Base-by-base conservation (phyloP, 345 rosid genomes). In the Populus ilicifolia region DNA sequence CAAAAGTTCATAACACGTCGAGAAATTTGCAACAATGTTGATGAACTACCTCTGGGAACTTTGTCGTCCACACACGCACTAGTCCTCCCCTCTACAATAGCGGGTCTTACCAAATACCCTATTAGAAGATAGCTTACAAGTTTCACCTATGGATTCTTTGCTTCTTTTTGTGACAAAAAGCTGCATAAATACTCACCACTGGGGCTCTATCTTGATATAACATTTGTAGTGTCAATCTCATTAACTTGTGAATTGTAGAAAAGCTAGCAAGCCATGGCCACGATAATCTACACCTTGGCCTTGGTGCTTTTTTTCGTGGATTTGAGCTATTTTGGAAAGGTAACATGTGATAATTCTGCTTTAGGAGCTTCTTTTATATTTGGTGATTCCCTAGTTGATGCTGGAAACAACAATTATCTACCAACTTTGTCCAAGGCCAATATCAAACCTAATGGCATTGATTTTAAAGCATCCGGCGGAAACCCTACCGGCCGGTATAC, bases 311-410 rank as follows among this genome's bases (percentile, higher is more conserved):
- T 65, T 27, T 59, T 69, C n/a, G 69, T 75, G 36, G 17, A 56
- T 33, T 72, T 67, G 66, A 70, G 72, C 41, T 56, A 48, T 56
- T 33, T 73, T 2, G 72, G 38, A 12, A 67, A 38, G 2, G 88
- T 84, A n/a, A 82, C 80, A 35, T 69, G 14, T 36, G 75, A 30
- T 25, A 84, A 72, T 50, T 8, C 33, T 17, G 73, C 20, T 0
- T 52, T 85, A 12, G 96, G 89, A 14, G 97, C 94, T 8, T 89
- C 98, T 10, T 93, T 88, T 43, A 79, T 95, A 36, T 95, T 93
- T 7, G 99, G 98, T 2, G 99, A 95, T 83, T 95, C 99, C 6
- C 54, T 93, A 5, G 97, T 93, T 23, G 98, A 95, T 63, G 97
- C 95, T 11, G 98, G 99, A 33, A 95, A 95, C 70, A 93, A 95